A percentile compares a stretch with the other conserved stretches of the same genome.
These are phyloP conservation scores for Uncinocarpus reesii DNA, from an alignment of 2,329 filamentous ascomycete genomes.

Conservation along the genomic window DNA sequence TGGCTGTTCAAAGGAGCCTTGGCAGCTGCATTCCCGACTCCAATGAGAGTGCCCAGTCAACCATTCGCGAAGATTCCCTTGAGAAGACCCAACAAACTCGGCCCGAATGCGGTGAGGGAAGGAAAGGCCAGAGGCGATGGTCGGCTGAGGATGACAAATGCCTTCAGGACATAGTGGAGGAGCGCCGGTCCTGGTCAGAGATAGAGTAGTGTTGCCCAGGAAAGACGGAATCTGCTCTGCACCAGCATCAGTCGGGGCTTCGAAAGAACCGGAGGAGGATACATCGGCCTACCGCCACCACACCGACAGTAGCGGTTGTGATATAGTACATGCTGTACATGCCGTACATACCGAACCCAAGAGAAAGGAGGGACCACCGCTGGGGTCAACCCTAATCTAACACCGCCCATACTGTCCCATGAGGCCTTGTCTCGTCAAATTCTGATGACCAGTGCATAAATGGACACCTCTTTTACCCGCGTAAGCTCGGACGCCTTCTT, in stretches of 20 bases:
- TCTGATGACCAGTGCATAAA: not conserved
- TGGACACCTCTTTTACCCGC: not conserved
- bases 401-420: not conserved
- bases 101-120: not conserved
- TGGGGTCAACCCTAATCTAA: not conserved
- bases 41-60: not conserved
- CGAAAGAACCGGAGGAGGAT: constrained; percentile 1
- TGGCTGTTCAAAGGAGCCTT: constrained; percentile 6
- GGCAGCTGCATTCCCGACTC: constrained; percentile 4
- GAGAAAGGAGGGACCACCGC: not conserved
- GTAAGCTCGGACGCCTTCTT: not conserved
- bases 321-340: constrained; percentile 1
- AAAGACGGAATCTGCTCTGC: constrained; percentile 4
- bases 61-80: not conserved
- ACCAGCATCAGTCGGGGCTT: constrained; percentile 7
- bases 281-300: not conserved
- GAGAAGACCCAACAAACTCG: constrained; percentile 1
- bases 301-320: constrained; percentile 5
- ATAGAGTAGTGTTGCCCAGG: constrained; percentile 5
- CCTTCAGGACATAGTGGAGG: constrained; percentile 7
- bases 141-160: not conserved
- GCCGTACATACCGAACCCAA: not conserved
- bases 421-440: not conserved
- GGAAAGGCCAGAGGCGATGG: constrained; percentile 5
- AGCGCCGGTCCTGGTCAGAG: constrained; percentile 6